phyloP scores from a whole-genome alignment of 2,329 filamentous ascomycete genomes.

The Colletotrichum sp. region DNA sequence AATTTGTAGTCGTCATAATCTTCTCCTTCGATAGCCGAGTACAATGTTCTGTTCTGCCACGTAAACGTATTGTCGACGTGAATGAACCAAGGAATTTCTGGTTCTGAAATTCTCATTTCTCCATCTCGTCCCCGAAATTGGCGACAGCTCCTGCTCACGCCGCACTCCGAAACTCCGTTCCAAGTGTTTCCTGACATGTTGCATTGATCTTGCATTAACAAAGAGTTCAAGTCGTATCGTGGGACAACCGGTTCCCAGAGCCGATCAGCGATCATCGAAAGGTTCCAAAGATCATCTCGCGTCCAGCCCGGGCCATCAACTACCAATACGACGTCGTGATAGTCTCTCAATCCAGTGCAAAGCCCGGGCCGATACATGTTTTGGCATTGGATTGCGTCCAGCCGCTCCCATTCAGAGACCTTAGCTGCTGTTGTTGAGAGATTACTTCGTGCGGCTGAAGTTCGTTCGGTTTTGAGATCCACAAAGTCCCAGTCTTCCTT shows the following conservation, averaged over 20 bases:
- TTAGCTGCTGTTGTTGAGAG: too few species aligned
- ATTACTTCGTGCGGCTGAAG: too few species aligned
- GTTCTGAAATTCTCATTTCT: too few species aligned
- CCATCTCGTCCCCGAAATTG: too few species aligned
- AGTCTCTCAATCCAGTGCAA: neutral
- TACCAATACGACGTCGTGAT: neutral
- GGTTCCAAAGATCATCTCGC: neutral
- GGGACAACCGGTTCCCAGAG: neutral
- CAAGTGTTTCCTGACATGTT: neutral
- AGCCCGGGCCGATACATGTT: neutral
- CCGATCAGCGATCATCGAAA: neutral
- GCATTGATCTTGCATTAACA: neutral
- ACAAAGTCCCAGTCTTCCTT: rapidly evolving
- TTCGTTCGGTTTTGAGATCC: too few species aligned
- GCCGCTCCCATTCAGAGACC: too few species aligned
- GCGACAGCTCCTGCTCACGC: too few species aligned
- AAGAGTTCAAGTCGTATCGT: neutral
- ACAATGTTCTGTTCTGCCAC: neutral
- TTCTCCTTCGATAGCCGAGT: neutral
- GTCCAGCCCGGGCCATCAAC: neutral
- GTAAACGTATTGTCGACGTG: neutral
- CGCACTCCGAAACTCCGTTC: too few species aligned
- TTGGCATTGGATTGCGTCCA: too few species aligned
- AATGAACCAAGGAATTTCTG: neutral
- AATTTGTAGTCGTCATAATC: rapidly evolving